Evolutionary conservation across 129 eudicot genomes (phyloP).

Genomic region (Helianthus tuberosus): DNA sequence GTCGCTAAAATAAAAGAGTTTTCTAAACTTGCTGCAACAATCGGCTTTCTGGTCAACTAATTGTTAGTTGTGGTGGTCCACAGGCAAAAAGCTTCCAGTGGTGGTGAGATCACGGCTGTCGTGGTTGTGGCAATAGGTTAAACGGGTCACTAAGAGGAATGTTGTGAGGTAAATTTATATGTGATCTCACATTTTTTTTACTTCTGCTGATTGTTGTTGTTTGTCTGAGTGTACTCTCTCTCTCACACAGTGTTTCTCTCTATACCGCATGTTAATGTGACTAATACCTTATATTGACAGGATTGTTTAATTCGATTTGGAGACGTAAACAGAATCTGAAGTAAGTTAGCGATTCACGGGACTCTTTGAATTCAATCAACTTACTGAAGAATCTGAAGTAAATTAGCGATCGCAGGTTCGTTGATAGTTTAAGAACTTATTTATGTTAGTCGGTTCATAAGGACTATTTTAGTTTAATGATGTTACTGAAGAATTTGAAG

Average conservation of each 20-base stretch:
- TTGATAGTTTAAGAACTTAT: neutral
- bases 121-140: too few species aligned
- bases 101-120: too few species aligned
- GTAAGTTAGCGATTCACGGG: neutral
- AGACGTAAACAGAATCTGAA: constrained; percentile 5
- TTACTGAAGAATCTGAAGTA: constrained; percentile 13
- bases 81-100: too few species aligned
- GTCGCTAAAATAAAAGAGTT: too few species aligned
- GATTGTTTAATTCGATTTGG: constrained; percentile 2
- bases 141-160: too few species aligned
- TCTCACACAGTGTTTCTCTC: constrained; percentile 5
- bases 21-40: too few species aligned
- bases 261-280: constrained; percentile 20
- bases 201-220: too few species aligned
- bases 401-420: neutral
- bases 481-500: constrained; percentile 10
- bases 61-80: too few species aligned
- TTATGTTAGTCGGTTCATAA: neutral
- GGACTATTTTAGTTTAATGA: neutral
- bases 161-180: too few species aligned
- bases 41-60: too few species aligned
- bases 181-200: too few species aligned
- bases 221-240: too few species aligned
- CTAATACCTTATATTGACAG: constrained; percentile 39
- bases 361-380: neutral